A percentile compares a stretch with the other conserved stretches of the same genome.
Evolutionary conservation across 768 basidiomycete genomes (phyloP).

Genomic region (Boletus rubropictus): DNA sequence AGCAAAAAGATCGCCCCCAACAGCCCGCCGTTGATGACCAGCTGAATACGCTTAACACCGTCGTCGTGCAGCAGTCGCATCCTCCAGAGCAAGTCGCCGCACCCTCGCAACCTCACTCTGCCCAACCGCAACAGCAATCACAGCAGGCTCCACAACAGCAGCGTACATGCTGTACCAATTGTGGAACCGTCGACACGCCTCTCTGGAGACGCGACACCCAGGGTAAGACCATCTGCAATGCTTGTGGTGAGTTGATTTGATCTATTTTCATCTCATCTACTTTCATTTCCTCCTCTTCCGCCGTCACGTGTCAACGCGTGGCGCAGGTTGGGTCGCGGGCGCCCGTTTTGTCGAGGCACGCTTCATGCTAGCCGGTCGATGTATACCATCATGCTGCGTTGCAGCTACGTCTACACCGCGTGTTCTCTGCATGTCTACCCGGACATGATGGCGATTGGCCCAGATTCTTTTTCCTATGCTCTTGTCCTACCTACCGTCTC

Average conservation of each 20-base stretch:
- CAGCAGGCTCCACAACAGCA: conserved; percentile 35
- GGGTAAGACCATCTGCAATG: conserved; percentile 84
- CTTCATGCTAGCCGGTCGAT: conserved; percentile 27
- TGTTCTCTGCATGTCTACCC: conserved; percentile 33
- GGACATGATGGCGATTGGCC: conserved; percentile 33
- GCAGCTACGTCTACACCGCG: conserved; percentile 29
- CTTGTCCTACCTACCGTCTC: conserved; percentile 30
- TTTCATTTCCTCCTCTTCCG: conserved; percentile 29
- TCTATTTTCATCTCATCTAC: conserved; percentile 31
- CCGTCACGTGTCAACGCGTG: conserved; percentile 38
- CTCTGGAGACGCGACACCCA: conserved; percentile 80
- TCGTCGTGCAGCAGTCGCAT: conserved; percentile 11
- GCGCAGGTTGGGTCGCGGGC: conserved; percentile 30
- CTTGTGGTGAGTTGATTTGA: conserved; percentile 65
- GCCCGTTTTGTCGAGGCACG: conserved; percentile 25
- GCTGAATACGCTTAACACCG: conserved; percentile 3
- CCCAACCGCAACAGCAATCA: conserved; percentile 17
- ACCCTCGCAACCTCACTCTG: conserved; percentile 22
- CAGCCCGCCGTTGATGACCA: conserved; percentile 16
- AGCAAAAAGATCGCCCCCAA: conserved; percentile 29
- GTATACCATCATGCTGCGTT: conserved; percentile 32
- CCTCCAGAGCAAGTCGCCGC: conserved; percentile 26
- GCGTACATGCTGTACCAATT: conserved; percentile 56
- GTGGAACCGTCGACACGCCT: conserved; percentile 72
- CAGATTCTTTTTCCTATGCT: conserved; percentile 29